Percentiles rank a stretch among this genome's conserved stretches.
Evolutionary conservation across 306 rosid species (phyloP).

Genomic region (Oxytropis ochrocephala): DNA sequence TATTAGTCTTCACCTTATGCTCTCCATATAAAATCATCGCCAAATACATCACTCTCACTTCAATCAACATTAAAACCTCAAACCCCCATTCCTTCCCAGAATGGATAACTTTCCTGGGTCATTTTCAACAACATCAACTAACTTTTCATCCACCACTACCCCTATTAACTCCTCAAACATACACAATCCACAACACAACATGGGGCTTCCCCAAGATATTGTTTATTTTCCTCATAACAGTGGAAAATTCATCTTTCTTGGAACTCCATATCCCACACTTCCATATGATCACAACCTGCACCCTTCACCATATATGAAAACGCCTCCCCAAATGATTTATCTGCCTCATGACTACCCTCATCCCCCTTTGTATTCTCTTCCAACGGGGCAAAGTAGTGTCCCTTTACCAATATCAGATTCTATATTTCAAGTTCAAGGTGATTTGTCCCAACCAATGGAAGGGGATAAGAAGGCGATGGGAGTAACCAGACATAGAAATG

Average conservation of each 20-base stretch:
- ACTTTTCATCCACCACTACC: not conserved
- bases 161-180: not conserved
- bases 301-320: not conserved
- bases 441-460: not conserved
- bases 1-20: not conserved
- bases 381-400: not conserved
- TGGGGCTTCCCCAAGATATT: not conserved
- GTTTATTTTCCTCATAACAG: too few species aligned
- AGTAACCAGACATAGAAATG: slow-evolving; percentile 26
- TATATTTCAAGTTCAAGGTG: not conserved
- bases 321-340: not conserved
- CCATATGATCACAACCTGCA: not conserved
- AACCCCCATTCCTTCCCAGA: not conserved
- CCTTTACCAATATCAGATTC: not conserved
- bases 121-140: not conserved
- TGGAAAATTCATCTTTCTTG: not conserved
- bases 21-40: not conserved
- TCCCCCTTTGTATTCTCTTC: not conserved
- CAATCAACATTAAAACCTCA: not conserved
- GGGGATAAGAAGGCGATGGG: slow-evolving; percentile 13
- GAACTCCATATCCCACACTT: not conserved
- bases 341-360: not conserved
- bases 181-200: not conserved
- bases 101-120: slow-evolving; percentile 21
- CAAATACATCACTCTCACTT: not conserved